A percentile compares a stretch with the other conserved stretches of the same genome.
These are phyloP conservation scores for Oryza glumipatula DNA, from an alignment of 176 grass and related monocot genomes.

Conservation along the genomic window DNA sequence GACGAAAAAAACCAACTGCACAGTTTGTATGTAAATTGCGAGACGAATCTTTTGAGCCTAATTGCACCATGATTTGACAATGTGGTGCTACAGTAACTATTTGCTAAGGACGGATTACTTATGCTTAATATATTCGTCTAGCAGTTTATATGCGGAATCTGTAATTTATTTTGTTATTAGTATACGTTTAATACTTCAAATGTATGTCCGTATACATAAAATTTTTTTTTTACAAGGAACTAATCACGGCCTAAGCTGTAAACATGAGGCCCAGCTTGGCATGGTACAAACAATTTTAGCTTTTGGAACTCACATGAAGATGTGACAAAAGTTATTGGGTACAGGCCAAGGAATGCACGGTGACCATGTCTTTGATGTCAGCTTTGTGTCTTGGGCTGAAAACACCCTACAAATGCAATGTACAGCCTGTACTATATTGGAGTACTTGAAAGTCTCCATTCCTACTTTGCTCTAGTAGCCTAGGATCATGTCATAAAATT, in stretches of 20 bases:
- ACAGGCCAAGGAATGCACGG: slow-evolving; percentile 11
- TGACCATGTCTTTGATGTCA: slow-evolving; percentile 15
- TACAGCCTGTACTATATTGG: not conserved
- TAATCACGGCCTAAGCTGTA: not conserved
- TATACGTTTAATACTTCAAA: too few relatives aligned
- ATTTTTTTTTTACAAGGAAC: too few relatives aligned
- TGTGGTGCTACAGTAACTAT: too few relatives aligned
- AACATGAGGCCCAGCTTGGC: slow-evolving; percentile 19
- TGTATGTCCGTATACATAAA: too few relatives aligned
- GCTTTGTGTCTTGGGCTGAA: not conserved
- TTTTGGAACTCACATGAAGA: slow-evolving; percentile 5
- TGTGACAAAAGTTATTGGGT: slow-evolving; percentile 23
- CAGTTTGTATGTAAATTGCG: too few relatives aligned
- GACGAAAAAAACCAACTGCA: too few relatives aligned
- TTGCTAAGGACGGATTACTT: too few relatives aligned
- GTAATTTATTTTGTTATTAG: too few relatives aligned
- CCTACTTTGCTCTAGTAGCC: not conserved
- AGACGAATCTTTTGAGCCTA: too few relatives aligned
- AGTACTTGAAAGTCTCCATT: not conserved
- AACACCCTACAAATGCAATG: not conserved
- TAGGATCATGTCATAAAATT: not conserved
- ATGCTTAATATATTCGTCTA: too few relatives aligned
- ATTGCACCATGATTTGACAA: too few relatives aligned
- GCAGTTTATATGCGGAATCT: too few relatives aligned
- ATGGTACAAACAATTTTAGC: not conserved